These are phyloP conservation scores for Ascochyta fabae DNA, from an alignment of 2,329 filamentous ascomycete genomes.

Conservation along the genomic window DNA sequence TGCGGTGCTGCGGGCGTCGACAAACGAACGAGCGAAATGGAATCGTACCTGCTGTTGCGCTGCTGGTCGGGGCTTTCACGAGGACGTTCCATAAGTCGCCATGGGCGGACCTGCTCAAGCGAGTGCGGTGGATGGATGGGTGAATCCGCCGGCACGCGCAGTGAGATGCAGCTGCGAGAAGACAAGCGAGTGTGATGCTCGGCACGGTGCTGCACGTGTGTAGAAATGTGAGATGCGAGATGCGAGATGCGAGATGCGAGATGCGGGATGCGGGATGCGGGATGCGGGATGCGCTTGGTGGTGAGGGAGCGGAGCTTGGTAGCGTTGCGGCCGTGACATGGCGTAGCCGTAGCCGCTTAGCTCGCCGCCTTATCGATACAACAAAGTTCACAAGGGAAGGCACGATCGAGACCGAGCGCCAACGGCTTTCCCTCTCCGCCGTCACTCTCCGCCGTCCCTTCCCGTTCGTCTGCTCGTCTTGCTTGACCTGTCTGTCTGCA, in stretches of 20 bases:
- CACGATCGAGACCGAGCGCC: background rate
- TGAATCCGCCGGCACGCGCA: slow-evolving; percentile 26
- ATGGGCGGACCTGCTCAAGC: slow-evolving; percentile 47
- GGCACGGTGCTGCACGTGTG: slow-evolving; percentile 16
- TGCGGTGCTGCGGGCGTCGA: slow-evolving; percentile 23
- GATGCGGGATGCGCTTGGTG: background rate
- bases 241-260: no score
- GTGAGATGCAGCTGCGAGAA: slow-evolving; percentile 12
- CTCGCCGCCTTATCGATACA: slow-evolving; percentile 12
- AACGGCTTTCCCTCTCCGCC: background rate
- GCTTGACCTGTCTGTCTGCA: background rate
- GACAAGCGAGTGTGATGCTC: slow-evolving; percentile 13
- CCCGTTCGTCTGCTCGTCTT: no score
- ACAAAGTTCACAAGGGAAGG: background rate
- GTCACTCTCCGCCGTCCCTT: background rate
- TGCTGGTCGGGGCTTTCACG: slow-evolving; percentile 35
- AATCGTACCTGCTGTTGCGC: slow-evolving; percentile 32
- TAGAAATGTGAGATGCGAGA: slow-evolving; percentile 11
- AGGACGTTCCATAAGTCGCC: slow-evolving; percentile 44
- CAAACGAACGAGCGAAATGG: slow-evolving; percentile 28
- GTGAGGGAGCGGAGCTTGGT: slow-evolving; percentile 8
- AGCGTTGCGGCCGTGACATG: slow-evolving; percentile 13
- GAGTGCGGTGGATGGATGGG: slow-evolving; percentile 39
- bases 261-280: background rate
- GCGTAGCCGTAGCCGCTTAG: slow-evolving; percentile 8